phyloP scores from a whole-genome alignment of 2,329 filamentous ascomycete species.

The Paecilomyces variotii region DNA sequence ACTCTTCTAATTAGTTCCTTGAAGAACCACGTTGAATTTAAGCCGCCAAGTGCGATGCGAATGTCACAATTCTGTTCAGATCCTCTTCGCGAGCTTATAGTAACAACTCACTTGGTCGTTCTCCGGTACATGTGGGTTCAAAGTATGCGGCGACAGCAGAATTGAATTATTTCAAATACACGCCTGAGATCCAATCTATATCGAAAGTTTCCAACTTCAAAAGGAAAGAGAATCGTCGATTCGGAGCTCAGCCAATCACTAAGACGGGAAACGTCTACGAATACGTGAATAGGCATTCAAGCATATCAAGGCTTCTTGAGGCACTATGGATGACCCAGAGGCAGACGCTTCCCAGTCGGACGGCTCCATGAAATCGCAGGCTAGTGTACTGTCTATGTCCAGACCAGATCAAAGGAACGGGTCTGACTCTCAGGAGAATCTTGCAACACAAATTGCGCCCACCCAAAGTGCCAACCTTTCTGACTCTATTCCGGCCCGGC shows the following conservation, averaged over 20 bases:
- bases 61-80: constrained; percentile 21
- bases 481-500: not conserved
- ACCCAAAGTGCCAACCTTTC: not conserved
- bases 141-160: constrained; percentile 20
- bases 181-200: constrained; percentile 17
- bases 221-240: constrained; percentile 9
- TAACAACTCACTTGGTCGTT: constrained; percentile 6
- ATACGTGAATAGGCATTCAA: constrained; percentile 10
- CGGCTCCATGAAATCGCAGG: constrained; percentile 8
- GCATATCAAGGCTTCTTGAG: constrained; percentile 4
- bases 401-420: not conserved
- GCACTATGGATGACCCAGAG: not conserved
- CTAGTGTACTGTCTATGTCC: constrained; percentile 2
- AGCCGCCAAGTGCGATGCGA: constrained; percentile 26
- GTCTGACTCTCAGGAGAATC: constrained; percentile 8
- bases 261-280: constrained; percentile 10
- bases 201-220: constrained; percentile 18
- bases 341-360: constrained; percentile 3
- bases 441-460: constrained; percentile 15
- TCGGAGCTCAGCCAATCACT: constrained; percentile 12
- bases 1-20: constrained; percentile 16
- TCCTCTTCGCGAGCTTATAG: constrained; percentile 17
- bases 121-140: constrained; percentile 14
- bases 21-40: constrained; percentile 9
- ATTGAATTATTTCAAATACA: constrained; percentile 20